A percentile compares a stretch with the other conserved stretches of the same genome.
These are phyloP conservation scores for Fallopia convolvulus DNA, from an alignment of 148 eudicot species.

Conservation along the genomic window DNA sequence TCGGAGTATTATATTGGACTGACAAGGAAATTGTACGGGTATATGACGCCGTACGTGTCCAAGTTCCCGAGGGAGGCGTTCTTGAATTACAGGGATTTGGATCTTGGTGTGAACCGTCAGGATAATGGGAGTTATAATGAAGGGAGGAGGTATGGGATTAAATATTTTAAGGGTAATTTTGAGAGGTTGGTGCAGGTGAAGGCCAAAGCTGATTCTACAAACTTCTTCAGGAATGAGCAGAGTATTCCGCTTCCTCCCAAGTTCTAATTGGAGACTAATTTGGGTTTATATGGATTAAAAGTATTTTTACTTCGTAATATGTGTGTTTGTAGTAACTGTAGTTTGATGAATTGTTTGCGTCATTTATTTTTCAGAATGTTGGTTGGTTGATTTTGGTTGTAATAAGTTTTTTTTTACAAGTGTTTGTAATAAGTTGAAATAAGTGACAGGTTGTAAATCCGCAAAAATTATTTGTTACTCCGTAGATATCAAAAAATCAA, in stretches of 20 bases:
- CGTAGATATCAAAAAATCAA: not conserved
- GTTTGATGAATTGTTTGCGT: not conserved
- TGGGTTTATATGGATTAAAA: not conserved
- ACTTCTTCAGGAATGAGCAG: conserved; percentile 14
- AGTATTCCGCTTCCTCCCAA: conserved; percentile 4
- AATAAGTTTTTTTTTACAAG: not conserved
- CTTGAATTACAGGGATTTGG: conserved; percentile 13
- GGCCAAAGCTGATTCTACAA: not conserved
- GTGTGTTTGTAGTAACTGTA: not conserved
- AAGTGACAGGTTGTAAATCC: not conserved
- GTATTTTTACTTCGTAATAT: not conserved
- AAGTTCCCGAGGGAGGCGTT: conserved; percentile 10
- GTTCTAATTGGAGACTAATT: not conserved
- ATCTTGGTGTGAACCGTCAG: conserved; percentile 6
- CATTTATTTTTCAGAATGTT: not conserved
- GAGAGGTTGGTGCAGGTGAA: conserved; percentile 9
- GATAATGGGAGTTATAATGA: not conserved
- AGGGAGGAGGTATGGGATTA: conserved; percentile 3
- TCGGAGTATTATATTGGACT: conserved; percentile 6
- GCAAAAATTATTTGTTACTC: not conserved
- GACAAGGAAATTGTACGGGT: conserved; percentile 10
- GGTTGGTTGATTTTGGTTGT: not conserved
- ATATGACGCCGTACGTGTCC: conserved; percentile 9
- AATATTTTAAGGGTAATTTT: conserved; percentile 10
- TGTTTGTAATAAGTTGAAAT: not conserved